phyloP scores from a whole-genome alignment of 805 yeast species.

The Yamadazyma phyllophila region DNA sequence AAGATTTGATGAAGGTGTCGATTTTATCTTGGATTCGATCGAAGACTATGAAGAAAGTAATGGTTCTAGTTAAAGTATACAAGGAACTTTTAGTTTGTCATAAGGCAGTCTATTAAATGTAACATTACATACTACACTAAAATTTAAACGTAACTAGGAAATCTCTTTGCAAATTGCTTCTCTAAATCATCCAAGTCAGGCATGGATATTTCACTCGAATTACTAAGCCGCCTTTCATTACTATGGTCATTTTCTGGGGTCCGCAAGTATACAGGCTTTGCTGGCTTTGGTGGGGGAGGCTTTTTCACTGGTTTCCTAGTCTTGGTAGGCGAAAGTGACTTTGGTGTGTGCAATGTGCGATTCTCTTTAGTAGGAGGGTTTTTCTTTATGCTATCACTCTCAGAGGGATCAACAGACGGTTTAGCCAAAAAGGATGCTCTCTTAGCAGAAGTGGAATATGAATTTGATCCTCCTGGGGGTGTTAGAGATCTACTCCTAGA shows the following conservation, averaged over 20 bases:
- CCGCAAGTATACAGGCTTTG: constrained; percentile 56
- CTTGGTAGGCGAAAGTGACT: not conserved
- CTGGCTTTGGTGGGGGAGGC: constrained; percentile 61
- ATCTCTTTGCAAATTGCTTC: constrained; percentile 53
- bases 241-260: constrained; percentile 22
- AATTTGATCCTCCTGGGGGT: not conserved
- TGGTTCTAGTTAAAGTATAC: constrained; percentile 1
- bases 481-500: constrained; percentile 10
- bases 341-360: not conserved
- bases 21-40: constrained; percentile 75
- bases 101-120: constrained; percentile 5
- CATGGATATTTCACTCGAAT: constrained; percentile 40
- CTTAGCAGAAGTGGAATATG: no score
- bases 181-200: constrained; percentile 62
- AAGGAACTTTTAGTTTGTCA: not conserved
- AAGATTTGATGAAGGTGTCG: constrained; percentile 80
- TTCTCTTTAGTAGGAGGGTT: not conserved
- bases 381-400: not conserved
- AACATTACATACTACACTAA: constrained; percentile 2
- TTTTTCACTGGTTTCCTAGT: constrained; percentile 18
- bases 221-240: constrained; percentile 26
- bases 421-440: no score
- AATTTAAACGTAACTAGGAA: constrained; percentile 55
- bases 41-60: constrained; percentile 42
- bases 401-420: no score